These are phyloP conservation scores for Calophaca sinica DNA, from an alignment of 306 rosid genomes.

Conservation along the genomic window DNA sequence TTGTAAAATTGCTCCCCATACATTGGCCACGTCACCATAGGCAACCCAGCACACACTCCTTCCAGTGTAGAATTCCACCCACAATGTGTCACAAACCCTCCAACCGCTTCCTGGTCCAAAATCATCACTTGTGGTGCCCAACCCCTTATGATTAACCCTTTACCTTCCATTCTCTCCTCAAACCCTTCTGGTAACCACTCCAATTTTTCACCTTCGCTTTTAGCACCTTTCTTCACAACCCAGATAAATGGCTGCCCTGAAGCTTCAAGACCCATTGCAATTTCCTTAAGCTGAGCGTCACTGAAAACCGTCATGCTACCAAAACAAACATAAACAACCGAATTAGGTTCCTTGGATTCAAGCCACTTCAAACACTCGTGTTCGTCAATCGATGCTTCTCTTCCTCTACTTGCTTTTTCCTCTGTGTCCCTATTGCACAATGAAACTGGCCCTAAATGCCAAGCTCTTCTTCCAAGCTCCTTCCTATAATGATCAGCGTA, in stretches of 20 bases:
- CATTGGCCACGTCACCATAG: slow-evolving; percentile 60
- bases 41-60: slow-evolving; percentile 53
- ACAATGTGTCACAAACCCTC: slow-evolving; percentile 62
- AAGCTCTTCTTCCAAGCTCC: slow-evolving; percentile 57
- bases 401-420: slow-evolving; percentile 55
- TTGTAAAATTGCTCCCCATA: slow-evolving; percentile 54
- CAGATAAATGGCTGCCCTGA: slow-evolving; percentile 54
- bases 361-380: slow-evolving; percentile 62
- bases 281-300: slow-evolving; percentile 54
- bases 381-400: slow-evolving; percentile 46
- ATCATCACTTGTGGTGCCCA: slow-evolving; percentile 63
- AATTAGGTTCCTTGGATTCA: slow-evolving; percentile 46
- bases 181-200: slow-evolving; percentile 57
- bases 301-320: slow-evolving; percentile 49
- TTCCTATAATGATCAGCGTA: slow-evolving; percentile 61
- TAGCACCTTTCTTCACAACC: slow-evolving; percentile 46
- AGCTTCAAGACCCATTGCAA: slow-evolving; percentile 57
- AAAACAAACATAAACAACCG: slow-evolving; percentile 56
- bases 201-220: not conserved
- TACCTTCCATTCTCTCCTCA: slow-evolving; percentile 49
- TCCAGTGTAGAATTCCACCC: slow-evolving; percentile 60
- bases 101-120: slow-evolving; percentile 48
- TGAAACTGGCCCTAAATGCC: slow-evolving; percentile 68
- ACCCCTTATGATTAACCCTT: slow-evolving; percentile 54
- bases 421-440: slow-evolving; percentile 42